Evolutionary conservation across 129 eudicot genomes (phyloP).

Genomic region (Flaveria robusta): DNA sequence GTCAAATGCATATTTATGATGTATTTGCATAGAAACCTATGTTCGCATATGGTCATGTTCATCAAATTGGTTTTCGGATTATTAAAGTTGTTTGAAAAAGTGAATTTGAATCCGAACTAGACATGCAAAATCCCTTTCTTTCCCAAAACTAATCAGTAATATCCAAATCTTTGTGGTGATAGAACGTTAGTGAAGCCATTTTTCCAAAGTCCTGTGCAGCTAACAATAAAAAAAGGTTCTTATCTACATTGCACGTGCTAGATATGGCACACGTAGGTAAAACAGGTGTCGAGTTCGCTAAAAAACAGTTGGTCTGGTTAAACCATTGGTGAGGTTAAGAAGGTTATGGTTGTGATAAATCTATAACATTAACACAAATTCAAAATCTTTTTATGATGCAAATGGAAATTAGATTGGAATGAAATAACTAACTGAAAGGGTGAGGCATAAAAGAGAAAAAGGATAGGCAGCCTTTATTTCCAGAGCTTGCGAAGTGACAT

Average conservation of each 20-base stretch:
- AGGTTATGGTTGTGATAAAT: neutral
- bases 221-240: neutral
- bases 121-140: no score
- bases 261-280: neutral
- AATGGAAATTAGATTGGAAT: neutral
- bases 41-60: no score
- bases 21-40: no score
- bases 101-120: no score
- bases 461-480: constrained; percentile 48
- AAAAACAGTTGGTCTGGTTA: neutral
- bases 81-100: no score
- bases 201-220: neutral
- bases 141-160: no score
- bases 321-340: neutral
- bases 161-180: no score
- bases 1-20: no score
- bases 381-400: neutral
- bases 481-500: constrained; percentile 90
- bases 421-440: neutral
- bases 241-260: neutral
- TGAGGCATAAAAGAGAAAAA: neutral
- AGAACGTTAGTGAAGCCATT: no score
- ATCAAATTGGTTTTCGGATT: no score
- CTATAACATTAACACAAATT: neutral
- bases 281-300: neutral